Evolutionary conservation across 805 yeast species (phyloP).

Genomic region (Kuraishia borneana): DNA sequence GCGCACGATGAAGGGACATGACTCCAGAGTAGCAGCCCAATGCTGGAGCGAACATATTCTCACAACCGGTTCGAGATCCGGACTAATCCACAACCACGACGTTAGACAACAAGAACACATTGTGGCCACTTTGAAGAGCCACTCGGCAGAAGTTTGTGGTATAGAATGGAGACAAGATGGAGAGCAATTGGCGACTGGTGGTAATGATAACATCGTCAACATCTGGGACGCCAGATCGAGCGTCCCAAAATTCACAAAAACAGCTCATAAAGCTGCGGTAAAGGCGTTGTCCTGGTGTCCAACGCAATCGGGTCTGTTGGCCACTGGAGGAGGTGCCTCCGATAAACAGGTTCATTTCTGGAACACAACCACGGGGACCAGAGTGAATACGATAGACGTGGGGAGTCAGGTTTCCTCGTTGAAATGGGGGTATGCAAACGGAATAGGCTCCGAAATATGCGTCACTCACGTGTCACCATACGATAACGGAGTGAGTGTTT

Average conservation of each 20-base stretch:
- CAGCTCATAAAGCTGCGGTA: slow-evolving; percentile 86
- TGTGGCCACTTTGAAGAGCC: slow-evolving; percentile 47
- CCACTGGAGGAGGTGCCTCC: slow-evolving; percentile 96
- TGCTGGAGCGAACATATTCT: slow-evolving; percentile 76
- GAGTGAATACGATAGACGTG: slow-evolving; percentile 78
- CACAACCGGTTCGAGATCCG: slow-evolving; percentile 82
- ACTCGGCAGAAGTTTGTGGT: slow-evolving; percentile 89
- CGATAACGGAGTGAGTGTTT: slow-evolving; percentile 68
- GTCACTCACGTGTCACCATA: slow-evolving; percentile 88
- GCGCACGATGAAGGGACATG: slow-evolving; percentile 67
- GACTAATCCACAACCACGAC: slow-evolving; percentile 79
- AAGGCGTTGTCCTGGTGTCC: slow-evolving; percentile 96
- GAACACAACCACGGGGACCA: slow-evolving; percentile 86
- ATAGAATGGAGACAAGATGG: slow-evolving; percentile 81
- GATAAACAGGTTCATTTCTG: slow-evolving; percentile 88
- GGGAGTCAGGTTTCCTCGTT: slow-evolving; percentile 93
- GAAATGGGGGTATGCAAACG: slow-evolving; percentile 75
- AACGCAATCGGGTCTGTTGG: slow-evolving; percentile 65
- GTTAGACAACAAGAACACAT: slow-evolving; percentile 78
- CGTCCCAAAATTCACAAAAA: slow-evolving; percentile 63
- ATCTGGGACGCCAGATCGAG: slow-evolving; percentile 81
- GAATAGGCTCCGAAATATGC: slow-evolving; percentile 72
- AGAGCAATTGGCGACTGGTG: slow-evolving; percentile 78
- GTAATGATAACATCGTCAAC: slow-evolving; percentile 87
- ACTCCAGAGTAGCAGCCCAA: slow-evolving; percentile 72